Base-by-base conservation (phyloP, 2,329 filamentous ascomycete genomes). In the Aspergillus sp. region DNA sequence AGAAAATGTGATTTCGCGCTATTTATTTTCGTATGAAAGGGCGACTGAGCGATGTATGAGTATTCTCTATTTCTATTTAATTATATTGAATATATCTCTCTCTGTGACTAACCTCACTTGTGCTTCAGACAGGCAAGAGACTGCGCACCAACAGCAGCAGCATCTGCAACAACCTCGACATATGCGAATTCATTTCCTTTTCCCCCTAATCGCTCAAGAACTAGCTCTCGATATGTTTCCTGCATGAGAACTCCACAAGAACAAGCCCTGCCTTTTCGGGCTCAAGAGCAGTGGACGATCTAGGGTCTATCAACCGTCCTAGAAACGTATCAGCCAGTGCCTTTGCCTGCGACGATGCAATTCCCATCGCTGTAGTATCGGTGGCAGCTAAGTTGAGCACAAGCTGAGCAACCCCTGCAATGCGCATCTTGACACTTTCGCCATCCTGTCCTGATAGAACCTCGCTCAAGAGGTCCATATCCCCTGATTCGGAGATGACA, bases 161-260 rank as follows among this genome's bases (percentile, higher is more conserved):
- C 57, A 45, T 59, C 40, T 21, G 6, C 7, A 5, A 57, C 39
- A 1, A 12, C 39, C 41, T 57, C 27, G 3, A 57, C 19, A 50
- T 59, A 57, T 12, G 54, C 35, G 17, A 59, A 57, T 3, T n/a
- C 2, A 7, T 48, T 19, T 1, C 39, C 24, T 21, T 21, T 12
- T 4, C 6, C 27, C 0, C 15, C 17, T 11, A 57, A 21, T 2
- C 3, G 35, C 3, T 54, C 14, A 2, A 53, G 9, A 12, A 57
- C 37, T 11, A 56, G 17, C 6, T 52, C 21, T 19, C 57, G 56
- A 48, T 69, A 67, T 3, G 12, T n/a, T 1, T 37, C 44, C 39
- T 67, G 60, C 19, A 56, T 68, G 52, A 65, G 58, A 19, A 69
- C 17, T 1, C 66, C 65, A 9, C 66, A 8, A 69, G 51, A 6